phyloP scores from a whole-genome alignment of 331 rosid genomes.

The Quercus phellos region DNA sequence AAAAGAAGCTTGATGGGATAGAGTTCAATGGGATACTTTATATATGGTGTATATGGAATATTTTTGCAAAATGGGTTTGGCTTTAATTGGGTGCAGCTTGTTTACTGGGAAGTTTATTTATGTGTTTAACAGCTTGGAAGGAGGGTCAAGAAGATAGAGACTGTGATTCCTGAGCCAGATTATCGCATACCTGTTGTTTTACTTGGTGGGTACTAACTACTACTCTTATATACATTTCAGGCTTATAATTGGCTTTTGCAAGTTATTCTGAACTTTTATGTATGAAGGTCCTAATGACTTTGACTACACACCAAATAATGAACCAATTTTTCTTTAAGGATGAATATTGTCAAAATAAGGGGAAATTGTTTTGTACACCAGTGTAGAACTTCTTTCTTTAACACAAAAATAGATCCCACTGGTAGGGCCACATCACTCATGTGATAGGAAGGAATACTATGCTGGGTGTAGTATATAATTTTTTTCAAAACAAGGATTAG shows the following conservation, averaged over 20 bases:
- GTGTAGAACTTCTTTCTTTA: not conserved
- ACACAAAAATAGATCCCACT: not conserved
- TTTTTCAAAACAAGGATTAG: not conserved
- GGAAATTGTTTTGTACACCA: not conserved
- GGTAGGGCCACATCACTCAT: not conserved
- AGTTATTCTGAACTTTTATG: not conserved
- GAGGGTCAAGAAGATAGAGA: conserved; percentile 49
- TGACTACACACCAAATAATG: not conserved
- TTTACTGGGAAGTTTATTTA: conserved; percentile 16
- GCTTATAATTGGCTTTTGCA: not conserved
- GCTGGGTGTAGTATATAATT: not conserved
- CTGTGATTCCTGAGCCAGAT: conserved; percentile 89
- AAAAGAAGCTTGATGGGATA: not conserved
- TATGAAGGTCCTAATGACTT: not conserved
- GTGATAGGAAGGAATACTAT: not conserved
- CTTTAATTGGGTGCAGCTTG: conserved; percentile 3
- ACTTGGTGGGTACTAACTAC: conserved; percentile 54
- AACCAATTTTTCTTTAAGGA: not conserved
- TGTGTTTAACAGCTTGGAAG: conserved; percentile 63
- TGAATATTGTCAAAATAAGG: not conserved
- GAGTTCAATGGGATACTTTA: not conserved
- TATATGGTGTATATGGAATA: not conserved
- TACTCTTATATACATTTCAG: conserved; percentile 9
- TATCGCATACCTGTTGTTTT: conserved; percentile 83
- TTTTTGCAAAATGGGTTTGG: not conserved